Conservation (phyloP, 768 basidiomycete genomes). For the Suillus spraguei region DNA sequence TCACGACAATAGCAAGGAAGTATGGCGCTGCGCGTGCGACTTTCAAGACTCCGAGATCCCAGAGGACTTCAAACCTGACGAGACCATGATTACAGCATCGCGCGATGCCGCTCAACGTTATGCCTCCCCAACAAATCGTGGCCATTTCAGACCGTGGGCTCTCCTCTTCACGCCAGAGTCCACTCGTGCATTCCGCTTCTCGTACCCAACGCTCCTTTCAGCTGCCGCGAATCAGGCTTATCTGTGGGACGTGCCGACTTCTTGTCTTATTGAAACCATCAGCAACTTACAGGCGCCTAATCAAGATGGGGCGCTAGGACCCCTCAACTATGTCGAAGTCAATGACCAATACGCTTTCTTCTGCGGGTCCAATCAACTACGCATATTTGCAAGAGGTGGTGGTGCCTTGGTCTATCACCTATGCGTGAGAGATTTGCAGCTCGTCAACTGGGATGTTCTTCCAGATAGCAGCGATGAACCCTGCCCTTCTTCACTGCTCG, state of each 20-base stretch:
- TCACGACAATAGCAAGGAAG: slow-evolving; percentile 57
- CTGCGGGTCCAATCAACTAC: slow-evolving; percentile 49
- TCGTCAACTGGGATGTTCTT: slow-evolving; percentile 38
- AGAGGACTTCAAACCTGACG: slow-evolving; percentile 36
- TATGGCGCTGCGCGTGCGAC: slow-evolving; percentile 59
- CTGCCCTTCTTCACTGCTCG: slow-evolving; percentile 16
- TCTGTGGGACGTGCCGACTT: slow-evolving; percentile 64
- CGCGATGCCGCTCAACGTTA: slow-evolving; percentile 21
- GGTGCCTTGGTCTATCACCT: slow-evolving; percentile 48
- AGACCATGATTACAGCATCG: slow-evolving; percentile 27
- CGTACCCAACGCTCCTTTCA: slow-evolving; percentile 65
- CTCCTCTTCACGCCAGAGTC: slow-evolving; percentile 49
- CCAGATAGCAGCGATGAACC: slow-evolving; percentile 14
- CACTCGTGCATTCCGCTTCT: slow-evolving; percentile 61
- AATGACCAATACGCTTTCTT: slow-evolving; percentile 59
- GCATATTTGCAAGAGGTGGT: slow-evolving; percentile 54
- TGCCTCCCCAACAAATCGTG: slow-evolving; percentile 26
- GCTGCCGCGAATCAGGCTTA: slow-evolving; percentile 47
- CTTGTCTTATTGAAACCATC: slow-evolving; percentile 50
- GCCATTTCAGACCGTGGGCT: slow-evolving; percentile 67
- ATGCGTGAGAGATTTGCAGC: slow-evolving; percentile 36
- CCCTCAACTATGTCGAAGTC: slow-evolving; percentile 66
- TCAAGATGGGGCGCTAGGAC: slow-evolving; percentile 25
- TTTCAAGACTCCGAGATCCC: slow-evolving; percentile 27
- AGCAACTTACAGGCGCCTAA: slow-evolving; percentile 35